Conservation (phyloP, 2,329 filamentous ascomycete species). For the Sphaerulina musiva region DNA sequence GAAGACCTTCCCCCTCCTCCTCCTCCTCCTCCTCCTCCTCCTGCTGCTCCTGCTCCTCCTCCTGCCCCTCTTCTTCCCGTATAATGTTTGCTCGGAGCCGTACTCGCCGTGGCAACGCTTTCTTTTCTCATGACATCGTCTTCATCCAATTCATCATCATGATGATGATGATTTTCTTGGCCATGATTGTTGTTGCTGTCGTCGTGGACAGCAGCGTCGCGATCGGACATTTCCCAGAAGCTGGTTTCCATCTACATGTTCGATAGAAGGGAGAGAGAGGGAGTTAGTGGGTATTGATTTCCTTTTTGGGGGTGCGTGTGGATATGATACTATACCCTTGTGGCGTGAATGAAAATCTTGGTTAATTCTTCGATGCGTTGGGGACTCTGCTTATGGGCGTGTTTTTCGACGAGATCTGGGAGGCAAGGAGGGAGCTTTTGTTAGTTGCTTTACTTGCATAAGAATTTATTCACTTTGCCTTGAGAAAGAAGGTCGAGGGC, state of each 20-base stretch:
- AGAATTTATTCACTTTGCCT: no score
- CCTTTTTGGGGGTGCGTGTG: no score
- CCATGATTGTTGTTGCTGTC: no score
- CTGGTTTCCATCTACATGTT: constrained; percentile 58
- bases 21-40: not conserved
- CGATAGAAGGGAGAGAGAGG: not conserved
- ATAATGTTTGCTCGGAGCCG: constrained; percentile 1
- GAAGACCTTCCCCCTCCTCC: no score
- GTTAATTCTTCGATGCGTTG: constrained; percentile 73
- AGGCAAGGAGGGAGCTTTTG: no score
- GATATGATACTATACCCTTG: constrained; percentile 51
- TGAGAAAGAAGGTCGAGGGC: no score
- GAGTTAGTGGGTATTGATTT: constrained; percentile 20
- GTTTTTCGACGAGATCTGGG: constrained; percentile 65
- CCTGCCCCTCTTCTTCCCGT: not conserved
- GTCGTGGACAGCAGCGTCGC: no score
- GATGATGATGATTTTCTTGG: not conserved
- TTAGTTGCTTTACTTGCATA: no score
- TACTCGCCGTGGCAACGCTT: constrained; percentile 4
- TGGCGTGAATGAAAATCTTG: constrained; percentile 79
- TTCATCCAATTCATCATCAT: not conserved
- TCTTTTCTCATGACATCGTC: constrained; percentile 1
- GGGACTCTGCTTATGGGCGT: constrained; percentile 66
- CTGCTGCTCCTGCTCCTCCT: no score
- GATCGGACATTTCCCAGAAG: constrained; percentile 63